Percentiles rank a stretch among this genome's conserved stretches.
phyloP scores from a whole-genome alignment of 1,139 yeast species.

The Arxiozyma slooffiae region DNA sequence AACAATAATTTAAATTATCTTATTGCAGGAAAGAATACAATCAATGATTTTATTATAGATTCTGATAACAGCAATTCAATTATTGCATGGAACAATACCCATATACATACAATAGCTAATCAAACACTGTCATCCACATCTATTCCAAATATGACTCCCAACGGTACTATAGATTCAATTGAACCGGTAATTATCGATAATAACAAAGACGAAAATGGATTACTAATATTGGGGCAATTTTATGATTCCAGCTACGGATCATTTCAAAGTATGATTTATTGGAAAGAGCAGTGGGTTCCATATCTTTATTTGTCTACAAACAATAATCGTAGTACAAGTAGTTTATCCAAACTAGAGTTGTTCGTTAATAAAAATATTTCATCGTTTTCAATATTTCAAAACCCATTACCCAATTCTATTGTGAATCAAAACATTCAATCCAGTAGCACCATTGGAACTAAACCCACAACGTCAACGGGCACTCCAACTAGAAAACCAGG shows the following conservation, averaged over 20 bases:
- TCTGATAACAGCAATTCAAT: conserved; percentile 6
- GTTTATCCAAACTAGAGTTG: conserved; percentile 9
- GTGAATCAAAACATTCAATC: background rate
- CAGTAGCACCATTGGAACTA: background rate
- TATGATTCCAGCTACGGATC: conserved; percentile 44
- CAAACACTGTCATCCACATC: conserved; percentile 11
- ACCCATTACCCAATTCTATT: conserved; percentile 10
- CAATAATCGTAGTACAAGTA: conserved; percentile 4
- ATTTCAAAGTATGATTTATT: conserved; percentile 58
- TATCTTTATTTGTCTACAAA: conserved; percentile 33
- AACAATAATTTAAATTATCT: conserved; percentile 2
- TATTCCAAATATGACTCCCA: conserved; percentile 8
- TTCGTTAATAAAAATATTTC: conserved; percentile 34
- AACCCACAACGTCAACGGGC: conserved; percentile 21
- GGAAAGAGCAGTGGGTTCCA: conserved; percentile 69
- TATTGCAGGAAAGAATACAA: background rate
- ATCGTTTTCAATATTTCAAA: conserved; percentile 23
- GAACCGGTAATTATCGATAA: conserved; percentile 3
- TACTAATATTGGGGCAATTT: conserved; percentile 40
- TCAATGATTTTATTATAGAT: conserved; percentile 8
- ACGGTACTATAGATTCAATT: conserved; percentile 7
- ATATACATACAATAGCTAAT: conserved; percentile 7
- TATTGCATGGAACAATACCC: conserved; percentile 18
- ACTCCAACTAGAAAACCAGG: conserved; percentile 10
- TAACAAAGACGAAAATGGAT: conserved; percentile 1